Conservation (phyloP, 441 rosid genomes). For the Erysimum pusillum region DNA sequence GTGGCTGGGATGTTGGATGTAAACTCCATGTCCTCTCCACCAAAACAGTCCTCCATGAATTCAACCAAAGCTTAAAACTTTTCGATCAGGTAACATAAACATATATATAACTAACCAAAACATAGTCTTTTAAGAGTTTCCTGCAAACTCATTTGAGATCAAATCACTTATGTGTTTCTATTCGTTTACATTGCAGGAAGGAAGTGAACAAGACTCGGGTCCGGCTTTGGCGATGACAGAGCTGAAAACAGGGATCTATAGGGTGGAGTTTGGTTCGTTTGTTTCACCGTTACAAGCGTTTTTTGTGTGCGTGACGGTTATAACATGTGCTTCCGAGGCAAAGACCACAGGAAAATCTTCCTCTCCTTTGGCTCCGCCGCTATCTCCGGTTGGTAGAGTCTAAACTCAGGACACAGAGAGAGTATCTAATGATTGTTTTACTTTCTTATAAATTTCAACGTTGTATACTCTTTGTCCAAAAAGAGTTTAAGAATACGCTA, state of each 20-base stretch:
- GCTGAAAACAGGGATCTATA: conserved; percentile 63
- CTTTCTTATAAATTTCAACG: neutral
- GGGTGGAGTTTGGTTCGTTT: conserved; percentile 67
- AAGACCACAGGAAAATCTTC: conserved; percentile 55
- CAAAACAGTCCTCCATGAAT: conserved; percentile 36
- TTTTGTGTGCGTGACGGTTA: conserved; percentile 67
- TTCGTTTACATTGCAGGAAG: conserved; percentile 57
- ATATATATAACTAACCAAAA: neutral
- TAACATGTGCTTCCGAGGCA: conserved; percentile 51
- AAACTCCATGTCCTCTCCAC: conserved; percentile 63
- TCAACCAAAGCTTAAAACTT: conserved; percentile 58
- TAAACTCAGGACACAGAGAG: neutral
- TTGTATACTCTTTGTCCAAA: neutral
- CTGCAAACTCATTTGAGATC: neutral
- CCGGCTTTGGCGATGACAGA: conserved; percentile 67
- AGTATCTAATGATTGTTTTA: conserved; percentile 14
- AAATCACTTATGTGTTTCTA: neutral
- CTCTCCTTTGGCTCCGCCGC: conserved; percentile 72
- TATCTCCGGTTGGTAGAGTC: conserved; percentile 85
- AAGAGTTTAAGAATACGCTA: neutral
- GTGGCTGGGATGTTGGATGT: conserved; percentile 99
- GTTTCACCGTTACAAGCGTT: conserved; percentile 80
- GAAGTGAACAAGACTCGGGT: conserved; percentile 39
- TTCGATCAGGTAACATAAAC: conserved; percentile 58
- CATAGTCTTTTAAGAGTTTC: neutral